phyloP scores from a whole-genome alignment of 2,329 filamentous ascomycete species.

The Penicillium psychrosexuale region DNA sequence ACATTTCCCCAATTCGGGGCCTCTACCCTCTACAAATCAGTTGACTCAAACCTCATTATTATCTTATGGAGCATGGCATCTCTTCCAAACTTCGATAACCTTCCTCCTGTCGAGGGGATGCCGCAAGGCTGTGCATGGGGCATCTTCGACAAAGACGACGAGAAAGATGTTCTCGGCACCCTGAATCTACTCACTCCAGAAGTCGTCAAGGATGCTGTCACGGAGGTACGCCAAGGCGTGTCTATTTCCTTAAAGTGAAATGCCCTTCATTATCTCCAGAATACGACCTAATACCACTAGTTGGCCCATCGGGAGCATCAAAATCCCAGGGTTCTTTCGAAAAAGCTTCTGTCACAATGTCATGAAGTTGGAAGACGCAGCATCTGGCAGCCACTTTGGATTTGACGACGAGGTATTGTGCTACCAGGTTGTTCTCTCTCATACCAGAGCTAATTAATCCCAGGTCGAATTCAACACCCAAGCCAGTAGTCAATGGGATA shows the following conservation, averaged over 20 bases:
- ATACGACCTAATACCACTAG: background rate
- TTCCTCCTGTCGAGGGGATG: slow-evolving; percentile 42
- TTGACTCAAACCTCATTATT: background rate
- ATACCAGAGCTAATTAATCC: background rate
- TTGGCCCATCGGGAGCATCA: slow-evolving; percentile 31
- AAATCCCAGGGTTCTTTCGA: slow-evolving; percentile 37
- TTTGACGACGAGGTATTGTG: slow-evolving; percentile 45
- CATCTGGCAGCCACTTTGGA: slow-evolving; percentile 35
- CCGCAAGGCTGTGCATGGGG: slow-evolving; percentile 48
- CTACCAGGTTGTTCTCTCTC: background rate
- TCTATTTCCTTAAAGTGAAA: slow-evolving; percentile 45
- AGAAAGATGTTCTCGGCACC: slow-evolving; percentile 44
- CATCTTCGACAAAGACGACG: slow-evolving; percentile 38
- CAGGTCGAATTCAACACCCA: slow-evolving; percentile 48
- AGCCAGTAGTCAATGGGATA: slow-evolving; percentile 47
- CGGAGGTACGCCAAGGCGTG: slow-evolving; percentile 43
- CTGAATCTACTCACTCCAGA: slow-evolving; percentile 48
- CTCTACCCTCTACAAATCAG: background rate
- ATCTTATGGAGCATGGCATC: background rate
- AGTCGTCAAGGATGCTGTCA: slow-evolving; percentile 41
- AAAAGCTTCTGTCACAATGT: slow-evolving; percentile 32
- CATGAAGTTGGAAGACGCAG: slow-evolving; percentile 25
- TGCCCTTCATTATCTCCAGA: slow-evolving; percentile 11
- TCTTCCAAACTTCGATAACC: slow-evolving; percentile 38
- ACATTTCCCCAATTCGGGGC: background rate